Evolutionary conservation across 169 alveolate species (phyloP), one percentile per base, ranked within the genome.

Genomic region (Eimeria mitis): DNA sequence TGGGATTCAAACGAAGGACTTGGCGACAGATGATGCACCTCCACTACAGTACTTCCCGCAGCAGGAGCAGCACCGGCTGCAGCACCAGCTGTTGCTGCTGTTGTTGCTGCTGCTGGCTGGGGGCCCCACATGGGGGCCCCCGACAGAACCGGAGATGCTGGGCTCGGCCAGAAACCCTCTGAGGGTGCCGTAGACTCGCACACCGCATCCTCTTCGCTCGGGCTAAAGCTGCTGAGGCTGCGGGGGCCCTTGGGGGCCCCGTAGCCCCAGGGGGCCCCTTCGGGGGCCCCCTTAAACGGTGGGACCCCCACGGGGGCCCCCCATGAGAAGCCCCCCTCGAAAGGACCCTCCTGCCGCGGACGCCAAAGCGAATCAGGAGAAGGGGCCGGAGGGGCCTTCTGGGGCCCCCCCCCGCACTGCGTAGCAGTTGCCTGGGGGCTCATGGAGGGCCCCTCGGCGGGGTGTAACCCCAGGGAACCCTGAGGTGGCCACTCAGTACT

Each of bases 111-210:
- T 54, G 23, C 52, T 42, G n/a, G 13, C 6, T 52, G 25, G 59
- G 37, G 37, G 47, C 34, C 89, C 54, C 68, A 79, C 54, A 52
- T 28, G 71, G 83, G 83, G 54, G 83, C 21, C 83, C 52, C 89
- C 59, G 89, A 23, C 61, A 83, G 75, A 34, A 59, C 52, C 21
- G 91, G 91, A 31, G 91, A 83, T 4, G 59, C 49, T 16, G 91
- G 91, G 40, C 76, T 19, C n/a, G 37, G 91, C 91, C 91, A 83
- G 44, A 56, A 13, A 31, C 91, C 59, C 91, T 83, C 91, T 9
- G 91, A 83, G 40, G 91, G 91, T 16, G 91, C 91, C 4, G 91
- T 83, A 8, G 91, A 83, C 76, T 83, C 91, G 40, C 91, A 83
- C 44, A 44, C 47, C 59, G 37, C 63, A 0, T 31, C 76, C 21